These are phyloP conservation scores for Wickerhamiella hasegawae DNA, from an alignment of 805 yeast genomes.

Conservation along the genomic window DNA sequence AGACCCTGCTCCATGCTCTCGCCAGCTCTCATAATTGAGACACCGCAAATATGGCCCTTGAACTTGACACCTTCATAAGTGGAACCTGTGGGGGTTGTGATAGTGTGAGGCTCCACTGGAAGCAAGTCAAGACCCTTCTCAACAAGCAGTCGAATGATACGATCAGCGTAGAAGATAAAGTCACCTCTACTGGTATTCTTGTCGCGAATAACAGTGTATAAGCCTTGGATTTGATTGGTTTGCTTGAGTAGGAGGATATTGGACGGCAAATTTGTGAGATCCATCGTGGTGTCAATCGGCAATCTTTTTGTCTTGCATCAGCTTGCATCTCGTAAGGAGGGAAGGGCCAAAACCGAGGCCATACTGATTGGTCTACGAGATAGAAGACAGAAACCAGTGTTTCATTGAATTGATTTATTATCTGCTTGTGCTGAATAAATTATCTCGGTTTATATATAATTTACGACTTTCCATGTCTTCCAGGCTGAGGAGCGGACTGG, in stretches of 20 bases:
- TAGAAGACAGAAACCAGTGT: too few relatives aligned
- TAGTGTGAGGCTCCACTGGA: conserved; percentile 58
- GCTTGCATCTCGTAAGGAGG: too few relatives aligned
- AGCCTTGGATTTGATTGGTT: conserved; percentile 76
- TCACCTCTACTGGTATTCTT: conserved; percentile 70
- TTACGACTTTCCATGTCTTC: too few relatives aligned
- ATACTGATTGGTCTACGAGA: too few relatives aligned
- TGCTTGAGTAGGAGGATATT: conserved; percentile 56
- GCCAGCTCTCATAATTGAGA: conserved; percentile 95
- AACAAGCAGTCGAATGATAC: conserved; percentile 83
- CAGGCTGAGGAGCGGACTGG: too few relatives aligned
- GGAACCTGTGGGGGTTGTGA: conserved; percentile 65
- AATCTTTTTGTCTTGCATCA: too few relatives aligned
- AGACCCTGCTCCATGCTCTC: conserved; percentile 98
- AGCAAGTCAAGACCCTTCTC: conserved; percentile 91
- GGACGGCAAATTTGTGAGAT: too few relatives aligned
- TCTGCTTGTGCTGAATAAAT: too few relatives aligned
- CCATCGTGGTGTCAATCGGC: too few relatives aligned
- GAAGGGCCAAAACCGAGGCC: too few relatives aligned
- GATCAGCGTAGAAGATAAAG: conserved; percentile 86
- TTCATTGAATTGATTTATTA: too few relatives aligned
- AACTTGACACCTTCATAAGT: conserved; percentile 63
- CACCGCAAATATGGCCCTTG: conserved; percentile 92
- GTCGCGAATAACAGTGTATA: conserved; percentile 83
- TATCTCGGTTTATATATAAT: too few relatives aligned